These are phyloP conservation scores for Hansfordia pulvinata DNA, from an alignment of 2,329 filamentous ascomycete genomes.

Conservation along the genomic window DNA sequence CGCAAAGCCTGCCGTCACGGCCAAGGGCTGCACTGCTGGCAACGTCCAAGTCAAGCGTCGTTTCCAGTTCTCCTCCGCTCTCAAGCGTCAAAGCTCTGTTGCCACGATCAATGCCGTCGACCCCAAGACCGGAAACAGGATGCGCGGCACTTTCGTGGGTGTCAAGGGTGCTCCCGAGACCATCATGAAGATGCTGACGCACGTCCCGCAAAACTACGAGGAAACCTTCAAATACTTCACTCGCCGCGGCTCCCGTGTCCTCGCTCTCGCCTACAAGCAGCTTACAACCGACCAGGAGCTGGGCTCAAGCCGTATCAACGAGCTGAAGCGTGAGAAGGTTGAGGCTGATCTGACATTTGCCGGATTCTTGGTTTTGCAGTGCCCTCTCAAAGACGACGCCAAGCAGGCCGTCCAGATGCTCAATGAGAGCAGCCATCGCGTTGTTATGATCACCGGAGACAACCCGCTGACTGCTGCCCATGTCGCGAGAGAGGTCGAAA, in stretches of 20 bases:
- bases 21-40: slow-evolving; percentile 42
- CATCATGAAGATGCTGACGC: slow-evolving; percentile 81
- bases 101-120: slow-evolving; percentile 68
- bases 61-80: slow-evolving; percentile 93
- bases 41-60: slow-evolving; percentile 89
- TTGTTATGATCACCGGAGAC: slow-evolving; percentile 98
- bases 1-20: slow-evolving; percentile 41
- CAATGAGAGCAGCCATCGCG: slow-evolving; percentile 95
- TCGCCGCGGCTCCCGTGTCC: slow-evolving; percentile 83
- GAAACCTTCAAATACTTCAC: slow-evolving; percentile 99
- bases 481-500: slow-evolving; percentile 90
- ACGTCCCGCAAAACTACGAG: slow-evolving; percentile 78
- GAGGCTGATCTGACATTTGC: slow-evolving; percentile 79
- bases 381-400: slow-evolving; percentile 90
- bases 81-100: slow-evolving; percentile 93
- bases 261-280: slow-evolving; percentile 89
- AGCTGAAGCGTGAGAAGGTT: slow-evolving; percentile 84
- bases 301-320: slow-evolving; percentile 75
- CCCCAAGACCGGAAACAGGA: slow-evolving; percentile 57
- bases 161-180: slow-evolving; percentile 98
- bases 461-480: slow-evolving; percentile 95
- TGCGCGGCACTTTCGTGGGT: slow-evolving; percentile 78
- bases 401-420: slow-evolving; percentile 91
- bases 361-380: slow-evolving; percentile 90
- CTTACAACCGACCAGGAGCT: slow-evolving; percentile 71